phyloP scores from a whole-genome alignment of 176 grass and related monocot genomes.

The Carex myosuroides region DNA sequence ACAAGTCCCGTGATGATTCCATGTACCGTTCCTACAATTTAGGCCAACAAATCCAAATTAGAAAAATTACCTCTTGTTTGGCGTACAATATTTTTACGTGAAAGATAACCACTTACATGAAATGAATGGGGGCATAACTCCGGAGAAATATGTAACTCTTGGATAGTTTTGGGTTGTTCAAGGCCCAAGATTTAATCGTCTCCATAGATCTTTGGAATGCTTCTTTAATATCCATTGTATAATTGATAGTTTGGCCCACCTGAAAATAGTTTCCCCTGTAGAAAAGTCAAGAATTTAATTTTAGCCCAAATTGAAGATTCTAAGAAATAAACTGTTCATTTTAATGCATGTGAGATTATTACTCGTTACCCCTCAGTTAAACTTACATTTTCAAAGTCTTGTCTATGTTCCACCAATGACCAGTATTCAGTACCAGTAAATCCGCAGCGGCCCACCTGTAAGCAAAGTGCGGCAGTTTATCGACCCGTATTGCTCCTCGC shows the following conservation, averaged over 20 bases:
- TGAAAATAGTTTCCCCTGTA: slow-evolving; percentile 40
- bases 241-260: slow-evolving; percentile 19
- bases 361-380: not conserved
- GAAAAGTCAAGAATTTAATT: not conserved
- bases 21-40: slow-evolving; percentile 32
- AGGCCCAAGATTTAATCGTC: slow-evolving; percentile 25
- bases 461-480: slow-evolving; percentile 18
- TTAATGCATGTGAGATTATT: not conserved
- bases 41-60: not conserved
- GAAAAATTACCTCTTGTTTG: not conserved
- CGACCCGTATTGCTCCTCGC: slow-evolving; percentile 30
- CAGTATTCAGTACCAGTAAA: slow-evolving; percentile 36
- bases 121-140: slow-evolving; percentile 31
- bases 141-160: slow-evolving; percentile 30
- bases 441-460: slow-evolving; percentile 28
- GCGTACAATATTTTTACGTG: not conserved
- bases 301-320: not conserved
- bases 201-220: slow-evolving; percentile 30
- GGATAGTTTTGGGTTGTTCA: slow-evolving; percentile 10
- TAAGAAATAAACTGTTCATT: not conserved
- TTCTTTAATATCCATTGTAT: slow-evolving; percentile 34
- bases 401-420: slow-evolving; percentile 42
- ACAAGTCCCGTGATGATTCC: slow-evolving; percentile 28
- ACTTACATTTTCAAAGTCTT: slow-evolving; percentile 34
- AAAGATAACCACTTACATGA: slow-evolving; percentile 2